Base-by-base conservation (phyloP, 352 stramenopile genomes). In the Pythium biforme region DNA sequence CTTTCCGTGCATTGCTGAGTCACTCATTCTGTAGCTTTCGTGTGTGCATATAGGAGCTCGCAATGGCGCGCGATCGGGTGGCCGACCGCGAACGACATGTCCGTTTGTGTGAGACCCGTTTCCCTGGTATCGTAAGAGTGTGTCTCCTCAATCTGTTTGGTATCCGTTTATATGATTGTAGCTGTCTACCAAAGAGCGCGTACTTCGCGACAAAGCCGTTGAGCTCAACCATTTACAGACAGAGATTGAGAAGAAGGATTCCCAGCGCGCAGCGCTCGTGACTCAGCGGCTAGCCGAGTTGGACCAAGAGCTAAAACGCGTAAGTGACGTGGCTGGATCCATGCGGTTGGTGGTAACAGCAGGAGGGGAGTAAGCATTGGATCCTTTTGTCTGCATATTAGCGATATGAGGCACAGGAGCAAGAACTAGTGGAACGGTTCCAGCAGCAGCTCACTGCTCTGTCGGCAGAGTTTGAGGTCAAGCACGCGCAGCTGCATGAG, bases 141-240 rank as follows among this genome's bases (percentile, higher is more conserved):
- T 20, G 31, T 23, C 22, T 49, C 17, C 34, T 26, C 8, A n/a
- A n/a, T n/a, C n/a, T n/a, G n/a, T n/a, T n/a, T n/a, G n/a, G n/a
- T n/a, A n/a, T n/a, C n/a, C 3, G 4, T 22, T 43, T 43, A 20
- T 4, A 43, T 17, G 14, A 19, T 43, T 12, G 14, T 37, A 86
- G 74, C 26, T 86, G 0, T 57, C 54, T 43, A 59, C 64, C 15
- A 86, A 80, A 57, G 69, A 86, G 40, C 76, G 76, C n/a, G 64
- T 78, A 12, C 64, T 83, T 15, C 63, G 67, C 1, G 74, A 83
- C n/a, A 77, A 83, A 46, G 72, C 68, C 29, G 53, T 55, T 1
- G 76, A 78, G 23, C 49, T 86, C 19, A n/a, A 47, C 1, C 59
- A 45, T 10, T 52, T 80, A 22, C 54, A 74, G n/a, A 22, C 8